Evolutionary conservation across 257 asterid genomes (phyloP).

Genomic region (Solanum chilense): DNA sequence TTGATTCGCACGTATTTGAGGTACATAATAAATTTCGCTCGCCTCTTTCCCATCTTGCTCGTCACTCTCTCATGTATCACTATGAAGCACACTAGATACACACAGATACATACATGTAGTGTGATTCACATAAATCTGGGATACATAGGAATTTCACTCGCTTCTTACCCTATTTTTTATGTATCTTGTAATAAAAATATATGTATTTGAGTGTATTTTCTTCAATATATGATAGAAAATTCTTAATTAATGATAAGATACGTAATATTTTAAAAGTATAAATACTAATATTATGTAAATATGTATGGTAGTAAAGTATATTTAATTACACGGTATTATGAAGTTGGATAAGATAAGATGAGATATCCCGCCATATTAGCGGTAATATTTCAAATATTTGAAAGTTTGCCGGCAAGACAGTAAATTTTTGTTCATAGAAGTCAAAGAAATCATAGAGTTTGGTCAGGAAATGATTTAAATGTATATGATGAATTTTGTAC

Average conservation of each 20-base stretch:
- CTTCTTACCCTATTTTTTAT: background rate
- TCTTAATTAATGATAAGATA: background rate
- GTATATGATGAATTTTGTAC: background rate
- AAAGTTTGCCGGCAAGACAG: background rate
- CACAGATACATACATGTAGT: background rate
- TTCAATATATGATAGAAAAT: background rate
- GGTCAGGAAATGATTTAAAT: slow-evolving; percentile 5
- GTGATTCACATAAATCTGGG: background rate
- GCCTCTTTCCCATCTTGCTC: too few species aligned
- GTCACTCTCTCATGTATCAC: background rate
- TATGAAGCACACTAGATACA: too few species aligned
- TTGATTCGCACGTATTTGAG: too few species aligned
- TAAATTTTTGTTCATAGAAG: background rate
- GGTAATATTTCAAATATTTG: background rate
- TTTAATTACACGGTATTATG: too few species aligned
- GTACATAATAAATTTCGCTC: too few species aligned
- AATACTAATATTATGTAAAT: too few species aligned
- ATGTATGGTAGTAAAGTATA: too few species aligned
- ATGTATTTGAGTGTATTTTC: too few species aligned
- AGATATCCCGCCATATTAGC: background rate
- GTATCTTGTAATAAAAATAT: too few species aligned
- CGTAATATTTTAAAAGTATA: too few species aligned
- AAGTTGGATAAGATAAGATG: background rate
- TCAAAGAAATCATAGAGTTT: slow-evolving; percentile 8
- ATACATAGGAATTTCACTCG: background rate